Conservation (phyloP, 805 yeast species). For the Hanseniaspora hatyaiensis region DNA sequence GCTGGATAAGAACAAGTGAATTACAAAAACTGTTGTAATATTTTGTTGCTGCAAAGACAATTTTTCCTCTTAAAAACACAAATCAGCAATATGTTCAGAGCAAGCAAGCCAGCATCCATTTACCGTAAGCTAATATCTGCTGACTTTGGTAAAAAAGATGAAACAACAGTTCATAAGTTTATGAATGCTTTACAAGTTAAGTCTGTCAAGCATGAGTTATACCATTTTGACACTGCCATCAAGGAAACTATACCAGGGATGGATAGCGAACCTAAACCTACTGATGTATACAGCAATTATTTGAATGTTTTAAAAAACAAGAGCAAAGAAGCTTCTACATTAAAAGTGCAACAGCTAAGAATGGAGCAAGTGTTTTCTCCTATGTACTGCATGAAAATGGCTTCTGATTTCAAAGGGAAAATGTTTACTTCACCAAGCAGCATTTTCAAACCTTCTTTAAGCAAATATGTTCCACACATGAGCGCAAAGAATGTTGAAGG, state of each 20-base stretch:
- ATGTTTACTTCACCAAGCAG: slow-evolving; percentile 74
- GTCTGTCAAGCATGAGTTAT: slow-evolving; percentile 8
- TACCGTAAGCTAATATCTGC: slow-evolving; percentile 5
- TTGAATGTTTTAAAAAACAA: slow-evolving; percentile 38
- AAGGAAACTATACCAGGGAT: slow-evolving; percentile 28
- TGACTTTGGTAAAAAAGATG: slow-evolving; percentile 3
- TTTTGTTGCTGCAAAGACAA: too few species aligned
- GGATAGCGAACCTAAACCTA: slow-evolving; percentile 28
- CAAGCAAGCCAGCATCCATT: not conserved
- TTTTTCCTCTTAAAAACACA: not conserved
- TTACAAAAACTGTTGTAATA: too few species aligned
- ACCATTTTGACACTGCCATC: slow-evolving; percentile 2
- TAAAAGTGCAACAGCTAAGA: slow-evolving; percentile 44
- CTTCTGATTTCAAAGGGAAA: slow-evolving; percentile 70
- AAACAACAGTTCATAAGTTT: slow-evolving; percentile 2
- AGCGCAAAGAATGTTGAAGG: slow-evolving; percentile 16
- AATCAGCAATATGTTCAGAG: not conserved
- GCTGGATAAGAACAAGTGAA: too few species aligned
- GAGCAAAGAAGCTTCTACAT: slow-evolving; percentile 38
- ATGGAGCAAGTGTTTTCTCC: slow-evolving; percentile 56
- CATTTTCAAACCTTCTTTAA: slow-evolving; percentile 57
- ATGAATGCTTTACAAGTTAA: slow-evolving; percentile 3
- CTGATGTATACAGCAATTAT: slow-evolving; percentile 32
- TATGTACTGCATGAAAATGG: slow-evolving; percentile 52
- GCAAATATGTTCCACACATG: slow-evolving; percentile 76